These are phyloP conservation scores for Chrysanthemum lavandulifolium DNA, from an alignment of 129 eudicot genomes.

Conservation along the genomic window DNA sequence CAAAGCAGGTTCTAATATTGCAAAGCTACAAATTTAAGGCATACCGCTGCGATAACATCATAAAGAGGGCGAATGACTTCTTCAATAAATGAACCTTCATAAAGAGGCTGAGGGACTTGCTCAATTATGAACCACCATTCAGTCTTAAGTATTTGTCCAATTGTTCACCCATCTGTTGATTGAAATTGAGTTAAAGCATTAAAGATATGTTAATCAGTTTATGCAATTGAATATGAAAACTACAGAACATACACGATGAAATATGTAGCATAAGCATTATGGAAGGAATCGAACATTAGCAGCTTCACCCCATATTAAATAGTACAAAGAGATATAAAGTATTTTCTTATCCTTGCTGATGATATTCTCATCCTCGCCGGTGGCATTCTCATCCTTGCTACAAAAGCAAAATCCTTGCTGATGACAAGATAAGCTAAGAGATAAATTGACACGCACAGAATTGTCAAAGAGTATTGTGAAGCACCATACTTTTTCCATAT, in stretches of 20 bases:
- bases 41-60: slow-evolving; percentile 88
- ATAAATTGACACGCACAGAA: not conserved
- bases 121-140: too few species aligned
- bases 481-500: slow-evolving; percentile 85
- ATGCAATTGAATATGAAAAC: not conserved
- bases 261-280: slow-evolving; percentile 98
- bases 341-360: slow-evolving; percentile 87
- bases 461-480: not conserved
- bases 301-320: slow-evolving; percentile 97
- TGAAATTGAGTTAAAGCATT: slow-evolving; percentile 13
- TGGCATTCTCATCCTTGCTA: slow-evolving; percentile 73
- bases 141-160: slow-evolving; percentile 46
- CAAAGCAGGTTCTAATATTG: not conserved
- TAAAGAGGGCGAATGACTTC: slow-evolving; percentile 74
- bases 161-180: slow-evolving; percentile 84
- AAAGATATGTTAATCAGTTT: slow-evolving; percentile 1
- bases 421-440: too few species aligned
- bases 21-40: slow-evolving; percentile 15
- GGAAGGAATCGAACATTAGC: slow-evolving; percentile 89
- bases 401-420: slow-evolving; percentile 29
- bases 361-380: too few species aligned
- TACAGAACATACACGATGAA: slow-evolving; percentile 72
- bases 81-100: slow-evolving; percentile 71
- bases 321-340: slow-evolving; percentile 70
- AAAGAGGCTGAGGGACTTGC: too few species aligned